These are phyloP conservation scores for Fusarium chaquense DNA, from an alignment of 2,329 filamentous ascomycete genomes.

Conservation along the genomic window DNA sequence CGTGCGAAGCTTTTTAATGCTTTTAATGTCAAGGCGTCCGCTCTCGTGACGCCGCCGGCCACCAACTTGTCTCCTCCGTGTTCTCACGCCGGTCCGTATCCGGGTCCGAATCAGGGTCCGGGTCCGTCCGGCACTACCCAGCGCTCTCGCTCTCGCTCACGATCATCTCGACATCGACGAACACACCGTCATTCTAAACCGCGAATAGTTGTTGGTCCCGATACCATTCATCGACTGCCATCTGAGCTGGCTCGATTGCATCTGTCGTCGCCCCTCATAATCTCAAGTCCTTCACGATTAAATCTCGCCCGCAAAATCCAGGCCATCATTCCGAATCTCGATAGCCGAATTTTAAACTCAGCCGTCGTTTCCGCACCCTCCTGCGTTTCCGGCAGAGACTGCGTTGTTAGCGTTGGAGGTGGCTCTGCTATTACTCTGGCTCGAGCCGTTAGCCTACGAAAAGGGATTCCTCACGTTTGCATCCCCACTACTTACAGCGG, in stretches of 20 bases:
- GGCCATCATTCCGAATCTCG: slow-evolving; percentile 51
- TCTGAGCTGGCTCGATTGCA: slow-evolving; percentile 51
- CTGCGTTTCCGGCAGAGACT: slow-evolving; percentile 59
- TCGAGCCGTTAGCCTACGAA: slow-evolving; percentile 65
- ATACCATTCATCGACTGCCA: slow-evolving; percentile 51
- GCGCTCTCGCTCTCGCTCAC: slow-evolving; percentile 11
- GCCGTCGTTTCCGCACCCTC: slow-evolving; percentile 42
- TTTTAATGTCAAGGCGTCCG: slow-evolving; percentile 31
- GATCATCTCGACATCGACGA: slow-evolving; percentile 1
- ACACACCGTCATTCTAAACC: slow-evolving; percentile 39
- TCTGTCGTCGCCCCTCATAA: slow-evolving; percentile 53
- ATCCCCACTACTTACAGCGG: slow-evolving; percentile 71
- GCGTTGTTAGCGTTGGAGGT: slow-evolving; percentile 71
- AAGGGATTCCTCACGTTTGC: slow-evolving; percentile 67
- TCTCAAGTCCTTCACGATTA: slow-evolving; percentile 55
- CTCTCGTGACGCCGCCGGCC: slow-evolving; percentile 35
- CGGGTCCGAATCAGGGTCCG: slow-evolving; percentile 2
- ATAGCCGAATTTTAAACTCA: slow-evolving; percentile 52
- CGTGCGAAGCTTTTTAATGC: slow-evolving; percentile 25
- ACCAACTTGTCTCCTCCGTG: slow-evolving; percentile 34
- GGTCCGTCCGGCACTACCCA: slow-evolving; percentile 1
- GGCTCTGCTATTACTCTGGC: slow-evolving; percentile 72
- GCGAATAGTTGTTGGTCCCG: slow-evolving; percentile 53
- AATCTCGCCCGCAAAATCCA: slow-evolving; percentile 52
- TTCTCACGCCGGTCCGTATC: slow-evolving; percentile 12